Conservation (phyloP, 805 yeast species). For the Myxozyma geophila region DNA sequence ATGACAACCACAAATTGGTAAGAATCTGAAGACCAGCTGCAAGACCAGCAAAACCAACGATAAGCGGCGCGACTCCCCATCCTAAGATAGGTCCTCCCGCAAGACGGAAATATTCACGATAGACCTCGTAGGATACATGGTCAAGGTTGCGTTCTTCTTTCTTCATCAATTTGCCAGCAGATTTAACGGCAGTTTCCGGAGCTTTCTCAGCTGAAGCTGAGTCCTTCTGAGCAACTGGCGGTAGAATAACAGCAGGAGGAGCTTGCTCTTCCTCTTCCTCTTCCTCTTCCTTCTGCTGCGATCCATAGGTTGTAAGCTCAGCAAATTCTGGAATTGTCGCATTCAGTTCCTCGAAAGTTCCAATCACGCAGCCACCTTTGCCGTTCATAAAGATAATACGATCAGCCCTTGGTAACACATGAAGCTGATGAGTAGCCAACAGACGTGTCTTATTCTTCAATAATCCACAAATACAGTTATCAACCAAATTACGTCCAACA, state of each 20-base stretch:
- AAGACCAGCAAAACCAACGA: conserved; percentile 53
- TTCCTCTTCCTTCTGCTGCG: conserved; percentile 29
- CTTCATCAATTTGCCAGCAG: conserved; percentile 41
- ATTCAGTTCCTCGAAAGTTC: conserved; percentile 61
- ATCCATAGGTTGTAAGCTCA: conserved; percentile 45
- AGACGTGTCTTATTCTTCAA: conserved; percentile 66
- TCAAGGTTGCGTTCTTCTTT: conserved; percentile 24
- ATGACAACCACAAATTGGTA: conserved; percentile 79
- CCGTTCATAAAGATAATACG: conserved; percentile 66
- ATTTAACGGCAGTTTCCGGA: conserved; percentile 21
- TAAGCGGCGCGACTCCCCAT: conserved; percentile 43
- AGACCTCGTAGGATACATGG: conserved; percentile 12
- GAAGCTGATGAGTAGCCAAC: conserved; percentile 82
- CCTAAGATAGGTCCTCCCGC: conserved; percentile 54
- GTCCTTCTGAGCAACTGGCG: background rate
- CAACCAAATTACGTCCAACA: conserved; percentile 78
- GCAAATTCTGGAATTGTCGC: conserved; percentile 50
- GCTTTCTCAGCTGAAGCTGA: conserved; percentile 23
- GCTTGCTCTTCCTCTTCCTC: conserved; percentile 27
- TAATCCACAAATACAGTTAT: conserved; percentile 65
- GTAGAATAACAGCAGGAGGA: background rate
- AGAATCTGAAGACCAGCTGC: conserved; percentile 50
- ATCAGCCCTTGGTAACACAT: conserved; percentile 71
- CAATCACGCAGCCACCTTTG: conserved; percentile 61
- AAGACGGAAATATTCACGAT: conserved; percentile 15